Conservation (phyloP, 2,329 filamentous ascomycete genomes). For the Thielaviopsis ethacetica region DNA sequence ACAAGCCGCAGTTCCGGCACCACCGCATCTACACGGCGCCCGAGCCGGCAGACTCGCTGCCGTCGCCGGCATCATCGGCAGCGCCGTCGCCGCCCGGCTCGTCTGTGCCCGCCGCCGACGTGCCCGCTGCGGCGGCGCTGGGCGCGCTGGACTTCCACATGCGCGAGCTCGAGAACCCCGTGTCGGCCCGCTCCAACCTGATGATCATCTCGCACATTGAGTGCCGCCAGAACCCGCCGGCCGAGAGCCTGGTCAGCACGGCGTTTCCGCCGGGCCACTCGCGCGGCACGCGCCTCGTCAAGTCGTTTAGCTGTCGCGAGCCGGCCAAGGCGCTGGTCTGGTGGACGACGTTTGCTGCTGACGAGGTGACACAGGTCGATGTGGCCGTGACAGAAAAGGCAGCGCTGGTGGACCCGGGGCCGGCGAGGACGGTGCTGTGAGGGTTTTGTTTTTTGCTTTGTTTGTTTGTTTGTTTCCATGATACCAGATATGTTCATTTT, state of each 20-base stretch:
- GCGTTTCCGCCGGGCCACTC: constrained; percentile 1
- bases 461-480: not conserved
- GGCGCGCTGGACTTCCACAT: constrained; percentile 5
- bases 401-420: constrained; percentile 1
- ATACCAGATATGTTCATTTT: not conserved
- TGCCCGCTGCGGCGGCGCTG: not conserved
- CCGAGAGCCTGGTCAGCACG: not conserved
- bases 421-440: not conserved
- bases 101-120: too few relatives aligned
- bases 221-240: not conserved
- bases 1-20: not conserved
- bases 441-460: not conserved
- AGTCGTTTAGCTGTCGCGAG: not conserved
- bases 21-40: not conserved
- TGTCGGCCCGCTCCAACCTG: constrained; percentile 3
- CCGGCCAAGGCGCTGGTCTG: constrained; percentile 1
- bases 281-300: constrained; percentile 1
- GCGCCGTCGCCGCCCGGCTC: not conserved
- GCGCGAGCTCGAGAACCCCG: constrained; percentile 1
- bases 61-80: not conserved
- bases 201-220: constrained; percentile 5
- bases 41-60: not conserved
- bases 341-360: constrained; percentile 8
- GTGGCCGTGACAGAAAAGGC: not conserved
- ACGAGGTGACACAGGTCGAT: constrained; percentile 4